phyloP scores from a whole-genome alignment of 176 grass and related monocot genomes.

The Urochloa ruziziensis region DNA sequence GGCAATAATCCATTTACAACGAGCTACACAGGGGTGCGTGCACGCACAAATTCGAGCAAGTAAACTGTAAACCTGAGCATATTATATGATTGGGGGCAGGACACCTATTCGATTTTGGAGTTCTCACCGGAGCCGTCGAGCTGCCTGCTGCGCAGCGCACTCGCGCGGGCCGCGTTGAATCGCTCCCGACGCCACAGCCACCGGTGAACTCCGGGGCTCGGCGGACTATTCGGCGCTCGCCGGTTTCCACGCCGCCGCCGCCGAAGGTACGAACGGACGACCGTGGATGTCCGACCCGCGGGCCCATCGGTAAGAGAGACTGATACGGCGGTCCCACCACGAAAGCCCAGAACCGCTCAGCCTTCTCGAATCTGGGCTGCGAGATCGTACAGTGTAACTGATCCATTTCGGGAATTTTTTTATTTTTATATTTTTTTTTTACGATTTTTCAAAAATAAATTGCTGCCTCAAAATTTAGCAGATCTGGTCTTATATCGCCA shows the following conservation, averaged over 20 bases:
- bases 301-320: neutral
- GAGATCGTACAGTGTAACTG: no score
- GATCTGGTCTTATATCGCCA: no score
- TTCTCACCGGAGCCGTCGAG: neutral
- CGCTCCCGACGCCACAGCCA: neutral
- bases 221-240: neutral
- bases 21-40: neutral
- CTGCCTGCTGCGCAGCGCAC: neutral
- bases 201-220: neutral
- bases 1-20: neutral
- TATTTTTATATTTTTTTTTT: no score
- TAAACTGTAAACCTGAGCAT: neutral
- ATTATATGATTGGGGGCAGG: neutral
- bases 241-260: neutral
- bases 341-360: neutral
- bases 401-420: no score
- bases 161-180: neutral
- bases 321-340: neutral
- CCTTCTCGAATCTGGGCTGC: neutral
- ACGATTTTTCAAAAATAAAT: no score
- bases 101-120: neutral
- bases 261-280: neutral
- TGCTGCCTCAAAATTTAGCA: no score
- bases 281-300: neutral
- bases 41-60: neutral